Evolutionary conservation across 2,329 filamentous ascomycete species (phyloP).

Genomic region (Chaetomiaceae sp.): DNA sequence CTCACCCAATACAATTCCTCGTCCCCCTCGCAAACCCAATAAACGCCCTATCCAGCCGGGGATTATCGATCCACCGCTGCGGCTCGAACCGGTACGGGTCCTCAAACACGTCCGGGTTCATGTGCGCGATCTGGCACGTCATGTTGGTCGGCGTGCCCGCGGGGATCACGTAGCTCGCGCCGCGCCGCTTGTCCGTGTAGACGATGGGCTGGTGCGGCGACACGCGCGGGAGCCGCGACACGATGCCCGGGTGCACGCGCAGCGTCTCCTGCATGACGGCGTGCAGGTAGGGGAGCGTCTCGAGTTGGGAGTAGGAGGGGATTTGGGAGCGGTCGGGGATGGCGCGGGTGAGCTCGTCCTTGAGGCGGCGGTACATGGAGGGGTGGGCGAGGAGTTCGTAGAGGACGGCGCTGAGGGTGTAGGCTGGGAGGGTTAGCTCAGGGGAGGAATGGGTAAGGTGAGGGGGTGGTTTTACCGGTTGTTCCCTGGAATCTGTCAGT

Average conservation of each 20-base stretch:
- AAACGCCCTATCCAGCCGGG: no score
- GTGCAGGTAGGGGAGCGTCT: conserved; percentile 31
- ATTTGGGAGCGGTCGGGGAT: conserved; percentile 17
- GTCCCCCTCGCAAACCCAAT: no score
- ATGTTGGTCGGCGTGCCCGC: not conserved
- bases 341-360: conserved; percentile 18
- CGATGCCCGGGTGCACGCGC: conserved; percentile 37
- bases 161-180: not conserved
- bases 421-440: conserved; percentile 20
- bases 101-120: not conserved
- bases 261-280: conserved; percentile 34
- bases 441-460: no score
- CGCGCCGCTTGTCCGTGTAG: conserved; percentile 18
- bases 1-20: no score
- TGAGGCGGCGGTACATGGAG: conserved; percentile 5
- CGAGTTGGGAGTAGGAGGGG: conserved; percentile 22
- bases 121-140: not conserved
- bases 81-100: not conserved
- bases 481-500: not conserved
- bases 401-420: conserved; percentile 20
- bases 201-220: conserved; percentile 29
- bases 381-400: conserved; percentile 26
- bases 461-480: not conserved
- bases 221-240: conserved; percentile 29
- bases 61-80: not conserved